Base-by-base conservation (phyloP, 2,329 filamentous ascomycete species). In the Penicillium sp. region DNA sequence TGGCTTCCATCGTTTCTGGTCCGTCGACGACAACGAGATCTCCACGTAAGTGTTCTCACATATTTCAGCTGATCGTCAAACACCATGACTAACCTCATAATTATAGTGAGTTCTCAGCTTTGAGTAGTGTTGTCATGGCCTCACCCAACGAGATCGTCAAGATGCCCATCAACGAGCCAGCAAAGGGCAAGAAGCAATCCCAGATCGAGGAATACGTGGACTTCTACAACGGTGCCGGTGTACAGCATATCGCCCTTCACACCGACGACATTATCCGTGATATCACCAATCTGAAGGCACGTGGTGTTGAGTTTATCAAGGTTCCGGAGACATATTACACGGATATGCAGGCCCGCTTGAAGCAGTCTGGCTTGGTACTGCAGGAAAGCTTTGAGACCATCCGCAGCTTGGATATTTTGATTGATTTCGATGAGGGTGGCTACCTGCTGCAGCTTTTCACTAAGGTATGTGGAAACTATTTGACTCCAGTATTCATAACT, bases 151-250 rank as follows among this genome's bases (percentile, higher is more conserved):
- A 93, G 57, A 75, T 89, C 5, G 91, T 97, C 76, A 97, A 97
- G 79, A 97, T 97, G 92, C 93, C 93, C 68, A 96, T 97, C 83
- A 97, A 97, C 80, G 92, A 97, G 78, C 93, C 93, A 2, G 93
- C 93, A 0, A 80, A 84, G 1, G 93, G 92, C 58, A 94, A 94
- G 79, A 93, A 91, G 77, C 90, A 91, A 75, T 91, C 87, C 11
- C 93, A 97, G 78, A 97, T 97, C 66, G 92, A 97, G 75, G 93
- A 97, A 78, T 92, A 88, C 72, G 87, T 97, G 64, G 82, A 90
- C 72, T 97, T 94, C 81, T 96, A 96, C 79, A 85, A 88, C 50
- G 93, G 93, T 1, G 81, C 92, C 0, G 93, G 93, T 46, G 91
- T 97, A 0, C 93, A 97, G 79, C 93, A 97, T 78, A 94, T 97